Base-by-base conservation (phyloP, 1,284 basidiomycete genomes). In the Phellopilus nigrolimitatus region DNA sequence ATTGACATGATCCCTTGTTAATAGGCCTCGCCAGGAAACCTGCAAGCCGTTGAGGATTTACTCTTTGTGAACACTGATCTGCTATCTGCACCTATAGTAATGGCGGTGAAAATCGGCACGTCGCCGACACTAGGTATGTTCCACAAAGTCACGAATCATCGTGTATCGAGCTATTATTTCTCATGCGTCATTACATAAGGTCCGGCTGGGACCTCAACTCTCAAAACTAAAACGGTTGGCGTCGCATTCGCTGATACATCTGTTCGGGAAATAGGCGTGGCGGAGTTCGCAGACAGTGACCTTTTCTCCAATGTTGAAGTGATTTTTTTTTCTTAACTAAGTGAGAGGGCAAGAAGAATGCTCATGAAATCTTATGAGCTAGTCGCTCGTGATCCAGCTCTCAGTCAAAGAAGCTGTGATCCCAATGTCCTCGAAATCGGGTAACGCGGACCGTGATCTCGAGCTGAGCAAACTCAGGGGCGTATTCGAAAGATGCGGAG, bases 231-330 rank as follows among this genome's bases (percentile, higher is more conserved):
- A 60, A 74, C 76, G 1, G 68, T 91, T 21, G 87, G 86, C 1
- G 69, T 90, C 31, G 87, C 88, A 0, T 91, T 85, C 60, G 88
- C 88, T 0, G 87, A 91, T 62, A 84, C 88, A 0, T 97, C 71
- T 55, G 69, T 77, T 1, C 76, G 86, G 13, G 77, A 87, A 60
- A 72, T 91, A 3, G 88, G 88, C 4, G 81, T 87, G 0, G 77
- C 91, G 13, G 92, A 99, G 58, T 99, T 91, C 61, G 82, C 86
- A 1, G 97, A 99, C 64, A 97, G 95, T 61, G 97, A 99, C 57
- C 73, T 95, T 9, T 98, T 95, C 68, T 94, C 91, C 1, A 99
- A 99, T 64, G 88, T 88, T 2, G 95, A 99, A 75, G 93, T 93
- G 51, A 42, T 69, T 54, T 10, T 30, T 30, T 51, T 13, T 31